Evolutionary conservation across 371 early-diverging fungal genomes (phyloP), one percentile per base, ranked within the genome.

Genomic region (Pancytospora philotis): DNA sequence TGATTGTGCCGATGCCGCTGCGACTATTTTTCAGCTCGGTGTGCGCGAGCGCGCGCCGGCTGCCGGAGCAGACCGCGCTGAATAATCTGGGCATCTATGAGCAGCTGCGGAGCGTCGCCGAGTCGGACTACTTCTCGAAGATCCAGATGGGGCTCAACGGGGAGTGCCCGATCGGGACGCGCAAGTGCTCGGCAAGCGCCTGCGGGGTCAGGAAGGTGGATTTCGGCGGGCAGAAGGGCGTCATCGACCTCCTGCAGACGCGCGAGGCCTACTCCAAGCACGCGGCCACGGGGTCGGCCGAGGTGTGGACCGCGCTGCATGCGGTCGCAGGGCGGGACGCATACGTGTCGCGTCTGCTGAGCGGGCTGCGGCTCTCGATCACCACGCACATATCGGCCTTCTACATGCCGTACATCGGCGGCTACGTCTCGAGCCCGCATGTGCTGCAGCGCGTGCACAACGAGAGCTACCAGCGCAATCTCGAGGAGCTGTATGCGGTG

Each of bases 351-450:
- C 60, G 19, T 16, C 22, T 70, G 8, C 27, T 74, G 19, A 74
- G 74, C 49, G 74, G 74, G 1, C 51, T 74, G 2, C 74, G 71
- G 34, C 71, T 66, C 32, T 74, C 74, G 1, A 56, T 74, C 28
- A 32, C 55, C 13, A 74, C 66, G 2, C 74, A 74, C 39, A 34
- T 74, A 1, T 52, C 58, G 6, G 22, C 61, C 31, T 66, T 64
- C 31, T 59, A 66, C 41, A 69, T 39, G 35, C 38, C 55, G 1
- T 41, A 59, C 19, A 53, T 57, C 3, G 41, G 55, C 6, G n/a
- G 13, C 3, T 70, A 60, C 36, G 1, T 70, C 51, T 27, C 60
- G 57, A 69, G 67, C 37, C 65, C 71, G n/a, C 13, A 4, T 22
- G 32, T 63, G 16, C 71, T 60, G 38, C 27, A 25, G 13, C 59